Base-by-base conservation (phyloP, 345 rosid genomes). In the sweet orange (Citrus sinensis) region DNA sequence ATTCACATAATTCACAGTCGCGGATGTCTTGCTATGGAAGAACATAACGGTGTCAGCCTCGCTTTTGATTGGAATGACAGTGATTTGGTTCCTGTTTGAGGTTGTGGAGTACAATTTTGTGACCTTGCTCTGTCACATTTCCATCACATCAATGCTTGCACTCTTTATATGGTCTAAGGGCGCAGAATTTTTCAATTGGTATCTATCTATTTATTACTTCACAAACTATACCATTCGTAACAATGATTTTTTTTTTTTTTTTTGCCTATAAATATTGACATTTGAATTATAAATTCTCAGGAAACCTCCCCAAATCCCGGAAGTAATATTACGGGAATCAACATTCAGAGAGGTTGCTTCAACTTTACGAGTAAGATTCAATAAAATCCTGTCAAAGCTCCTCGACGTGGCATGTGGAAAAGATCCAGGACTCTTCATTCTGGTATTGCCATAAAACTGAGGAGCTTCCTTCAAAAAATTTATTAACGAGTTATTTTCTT, bases 81-180 rank as follows among this genome's bases (percentile, higher is more conserved):
- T 85, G 25, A 78, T 94, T 55, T 96, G 99, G 99, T 86, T 89
- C 75, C 89, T 96, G n/a, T 88, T 94, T 79, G 98, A 94, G 88
- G 94, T 96, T 56, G 92, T 59, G 1, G 95, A 92, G 79, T 94
- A 94, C 90, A 94, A 86, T 76, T 89, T 96, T 58, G 91, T 94
- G 10, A 92, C 99, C 73, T 79, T 96, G 40, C 4, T 92, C 22
- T 90, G 92, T 76, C 97, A 96, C 84, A 62, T 87, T 71, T 85
- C 87, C 76, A 92, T 96, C 79, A 82, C 93, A 6, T 42, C 84
- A 2, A 91, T 96, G 92, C 98, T 96, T 70, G 65, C 83, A 54
- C 76, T 87, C 86, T 94, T 94, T 89, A 88, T 92, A 63, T 94
- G 95, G 94, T 81, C 78, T 76, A 82, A 72, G 9, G 82, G 78